phyloP scores from a whole-genome alignment of 2,329 filamentous ascomycete genomes.

The Aspergillus sp. region DNA sequence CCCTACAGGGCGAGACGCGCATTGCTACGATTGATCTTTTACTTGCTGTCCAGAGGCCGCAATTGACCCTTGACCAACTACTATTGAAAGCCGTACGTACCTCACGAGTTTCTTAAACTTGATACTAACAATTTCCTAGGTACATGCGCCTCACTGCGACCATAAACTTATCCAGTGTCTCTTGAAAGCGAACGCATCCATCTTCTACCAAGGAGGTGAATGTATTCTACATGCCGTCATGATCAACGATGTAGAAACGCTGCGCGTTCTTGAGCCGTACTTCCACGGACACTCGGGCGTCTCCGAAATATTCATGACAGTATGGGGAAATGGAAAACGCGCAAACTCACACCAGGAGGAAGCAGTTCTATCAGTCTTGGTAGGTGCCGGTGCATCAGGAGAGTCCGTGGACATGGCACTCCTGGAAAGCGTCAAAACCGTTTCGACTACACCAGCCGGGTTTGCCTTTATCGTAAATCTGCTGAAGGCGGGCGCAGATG shows the following conservation, averaged over 20 bases:
- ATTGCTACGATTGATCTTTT: conserved; percentile 1
- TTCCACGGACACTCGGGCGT: not conserved
- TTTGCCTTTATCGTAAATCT: conserved; percentile 5
- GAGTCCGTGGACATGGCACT: conserved; percentile 5
- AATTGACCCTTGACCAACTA: conserved; percentile 1
- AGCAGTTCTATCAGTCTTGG: conserved; percentile 2
- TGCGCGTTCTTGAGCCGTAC: conserved; percentile 2
- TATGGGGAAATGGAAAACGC: conserved; percentile 6
- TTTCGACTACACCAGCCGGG: not conserved
- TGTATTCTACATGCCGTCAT: conserved; percentile 9
- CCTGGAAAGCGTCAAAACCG: conserved; percentile 5
- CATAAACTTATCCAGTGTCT: not conserved
- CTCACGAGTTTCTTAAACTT: no score
- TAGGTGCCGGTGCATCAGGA: conserved; percentile 1
- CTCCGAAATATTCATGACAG: conserved; percentile 5
- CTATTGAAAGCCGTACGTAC: conserved; percentile 5
- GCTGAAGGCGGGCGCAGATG: conserved; percentile 5
- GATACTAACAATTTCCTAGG: not conserved
- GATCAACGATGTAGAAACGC: conserved; percentile 2
- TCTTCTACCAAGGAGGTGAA: conserved; percentile 8
- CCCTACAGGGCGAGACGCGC: not conserved
- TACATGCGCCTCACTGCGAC: conserved; percentile 2
- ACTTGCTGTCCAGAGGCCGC: not conserved
- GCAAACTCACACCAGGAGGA: conserved; percentile 8
- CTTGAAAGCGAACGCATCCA: conserved; percentile 1